A percentile compares a stretch with the other conserved stretches of the same genome.
phyloP scores from a whole-genome alignment of 2,329 filamentous ascomycete genomes.

The Hirsutella thompsonii region DNA sequence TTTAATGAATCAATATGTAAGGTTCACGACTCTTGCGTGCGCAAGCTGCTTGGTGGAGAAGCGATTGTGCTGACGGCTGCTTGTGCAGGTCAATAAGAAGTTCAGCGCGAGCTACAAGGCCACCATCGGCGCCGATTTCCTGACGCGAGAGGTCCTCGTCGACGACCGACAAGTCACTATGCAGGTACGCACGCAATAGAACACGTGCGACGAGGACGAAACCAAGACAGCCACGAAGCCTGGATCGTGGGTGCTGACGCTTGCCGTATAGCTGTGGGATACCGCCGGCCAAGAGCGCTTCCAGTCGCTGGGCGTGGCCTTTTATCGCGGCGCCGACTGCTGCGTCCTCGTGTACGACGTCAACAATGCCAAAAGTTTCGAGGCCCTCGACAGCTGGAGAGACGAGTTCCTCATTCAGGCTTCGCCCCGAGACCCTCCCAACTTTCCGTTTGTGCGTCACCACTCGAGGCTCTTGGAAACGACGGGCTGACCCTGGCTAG shows the following conservation, averaged over 20 bases:
- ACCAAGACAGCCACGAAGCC: no score
- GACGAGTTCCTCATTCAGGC: constrained; percentile 98
- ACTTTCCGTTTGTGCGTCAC: constrained; percentile 83
- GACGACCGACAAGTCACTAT: constrained; percentile 97
- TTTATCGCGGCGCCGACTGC: constrained; percentile 95
- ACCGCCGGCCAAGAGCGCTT: constrained; percentile 96
- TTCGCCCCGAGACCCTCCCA: constrained; percentile 89
- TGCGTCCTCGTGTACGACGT: constrained; percentile 97
- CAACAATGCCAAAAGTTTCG: constrained; percentile 98
- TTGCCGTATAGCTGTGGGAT: constrained; percentile 70
- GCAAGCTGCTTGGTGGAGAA: no score
- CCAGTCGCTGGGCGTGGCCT: constrained; percentile 91
- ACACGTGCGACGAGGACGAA: no score
- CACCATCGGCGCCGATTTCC: constrained; percentile 95
- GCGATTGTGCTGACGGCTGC: constrained; percentile 1
- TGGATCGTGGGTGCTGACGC: no score
- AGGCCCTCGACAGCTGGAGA: constrained; percentile 94
- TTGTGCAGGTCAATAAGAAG: constrained; percentile 89
- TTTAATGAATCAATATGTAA: constrained; percentile 99
- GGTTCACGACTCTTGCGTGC: no score
- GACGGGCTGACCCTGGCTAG: no score
- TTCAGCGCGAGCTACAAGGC: constrained; percentile 99
- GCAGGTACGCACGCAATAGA: constrained; percentile 50
- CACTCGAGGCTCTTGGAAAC: constrained; percentile 92
- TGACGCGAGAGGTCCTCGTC: constrained; percentile 94